Base-by-base conservation (phyloP, 345 rosid species). In the Noccaea bulbosa region DNA sequence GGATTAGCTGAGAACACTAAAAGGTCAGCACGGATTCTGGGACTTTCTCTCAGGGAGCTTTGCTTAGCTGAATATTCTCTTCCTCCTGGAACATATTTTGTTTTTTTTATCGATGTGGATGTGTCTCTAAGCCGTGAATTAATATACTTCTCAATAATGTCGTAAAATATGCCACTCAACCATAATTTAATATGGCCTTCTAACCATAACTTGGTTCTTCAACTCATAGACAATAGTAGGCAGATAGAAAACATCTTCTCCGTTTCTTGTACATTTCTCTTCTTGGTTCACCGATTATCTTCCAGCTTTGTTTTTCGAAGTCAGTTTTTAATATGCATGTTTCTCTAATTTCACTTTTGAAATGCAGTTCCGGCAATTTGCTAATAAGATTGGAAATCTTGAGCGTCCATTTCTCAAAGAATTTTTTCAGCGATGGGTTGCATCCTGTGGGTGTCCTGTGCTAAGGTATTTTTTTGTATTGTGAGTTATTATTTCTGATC, bases 401-500 rank as follows among this genome's bases (percentile, higher is more conserved):
- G 99, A 91, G 83, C 96, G 97, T 55, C 97, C 96, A 27, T 93
- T 91, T 83, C 86, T 91, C 30, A 93, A 93, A 74, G 99, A 91
- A 52, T 89, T 89, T 84, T 93, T 93, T 62, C 91, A 88, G 34
- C 83, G 99, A 59, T 93, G 99, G 99, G 95, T 93, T 34, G 84
- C 82, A 72, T 89, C 87, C 4, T 78, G 89, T 79, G 97, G 99
- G 30, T 87, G 97, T 78, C 99, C 99, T 11, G 77, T 91, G 50
- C 85, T 91, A 39, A 91, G 99, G 99, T 91, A 78, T 66, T 30
- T 75, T 75, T 50, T 50, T 65, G 15, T 80, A 10, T 68, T 40
- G 30, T 41, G 37, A 56, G 11, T 41, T 54, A 20, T 50, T 62
- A 32, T 55, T 66, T 77, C 58, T 32, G 34, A 6, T 71, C 27